Evolutionary conservation across 495 filamentous ascomycete species (phyloP).

Genomic region (Aspergillus ostianus): DNA sequence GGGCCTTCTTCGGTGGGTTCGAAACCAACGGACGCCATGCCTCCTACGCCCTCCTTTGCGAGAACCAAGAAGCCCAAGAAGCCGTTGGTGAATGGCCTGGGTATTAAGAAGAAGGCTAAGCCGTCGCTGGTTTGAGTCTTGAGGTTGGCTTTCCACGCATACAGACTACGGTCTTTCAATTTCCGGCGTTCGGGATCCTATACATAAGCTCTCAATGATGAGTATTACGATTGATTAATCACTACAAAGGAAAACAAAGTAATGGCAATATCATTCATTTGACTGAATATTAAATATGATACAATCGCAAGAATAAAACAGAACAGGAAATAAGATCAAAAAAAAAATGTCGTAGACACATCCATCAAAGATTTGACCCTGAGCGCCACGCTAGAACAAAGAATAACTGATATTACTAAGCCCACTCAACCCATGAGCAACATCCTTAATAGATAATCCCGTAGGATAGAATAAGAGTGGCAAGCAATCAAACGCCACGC

Average conservation of each 20-base stretch:
- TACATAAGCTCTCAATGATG: background rate
- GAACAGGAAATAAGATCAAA: slow-evolving; percentile 21
- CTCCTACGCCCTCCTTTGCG: slow-evolving; percentile 71
- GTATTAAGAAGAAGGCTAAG: slow-evolving; percentile 83
- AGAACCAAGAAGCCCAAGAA: slow-evolving; percentile 82
- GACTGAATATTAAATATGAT: slow-evolving; percentile 11
- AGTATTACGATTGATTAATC: background rate
- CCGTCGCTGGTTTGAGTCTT: slow-evolving; percentile 43
- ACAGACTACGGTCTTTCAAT: background rate
- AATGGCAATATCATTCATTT: slow-evolving; percentile 7
- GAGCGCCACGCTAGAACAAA: slow-evolving; percentile 39
- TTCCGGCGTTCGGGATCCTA: background rate
- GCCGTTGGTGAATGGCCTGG: slow-evolving; percentile 64
- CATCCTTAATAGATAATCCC: slow-evolving; percentile 11
- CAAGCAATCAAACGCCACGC: slow-evolving; percentile 17
- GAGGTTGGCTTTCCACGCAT: background rate
- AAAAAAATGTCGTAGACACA: slow-evolving; percentile 28
- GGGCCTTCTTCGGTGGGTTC: slow-evolving; percentile 22
- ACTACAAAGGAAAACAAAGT: slow-evolving; percentile 3
- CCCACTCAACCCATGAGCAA: slow-evolving; percentile 18
- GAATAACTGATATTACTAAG: slow-evolving; percentile 17
- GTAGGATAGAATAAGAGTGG: slow-evolving; percentile 11
- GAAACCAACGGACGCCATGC: slow-evolving; percentile 33
- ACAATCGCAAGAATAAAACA: slow-evolving; percentile 15
- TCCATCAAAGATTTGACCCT: slow-evolving; percentile 19